phyloP scores from a whole-genome alignment of 2,329 filamentous ascomycete species.

The Pseudogymnoascus sp. region DNA sequence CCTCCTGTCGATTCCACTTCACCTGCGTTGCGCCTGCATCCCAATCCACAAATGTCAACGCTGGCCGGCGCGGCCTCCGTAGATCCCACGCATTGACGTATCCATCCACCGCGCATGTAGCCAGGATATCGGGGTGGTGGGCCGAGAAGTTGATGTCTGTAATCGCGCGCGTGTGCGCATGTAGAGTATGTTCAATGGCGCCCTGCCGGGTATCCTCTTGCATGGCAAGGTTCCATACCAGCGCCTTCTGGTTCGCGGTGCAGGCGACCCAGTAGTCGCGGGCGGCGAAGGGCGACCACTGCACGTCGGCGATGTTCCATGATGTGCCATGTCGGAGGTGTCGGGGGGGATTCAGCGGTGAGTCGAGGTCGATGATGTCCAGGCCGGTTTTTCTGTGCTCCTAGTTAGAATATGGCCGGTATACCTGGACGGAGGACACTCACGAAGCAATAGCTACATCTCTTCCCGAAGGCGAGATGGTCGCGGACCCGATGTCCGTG shows the following conservation, averaged over 20 bases:
- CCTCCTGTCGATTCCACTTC: slow-evolving; percentile 83
- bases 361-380: slow-evolving; percentile 86
- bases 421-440: slow-evolving; percentile 18
- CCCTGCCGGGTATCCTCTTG: slow-evolving; percentile 55
- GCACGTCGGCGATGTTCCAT: slow-evolving; percentile 94
- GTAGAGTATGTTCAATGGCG: slow-evolving; percentile 77
- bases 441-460: slow-evolving; percentile 82
- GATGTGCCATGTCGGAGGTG: slow-evolving; percentile 77
- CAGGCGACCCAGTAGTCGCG: slow-evolving; percentile 91
- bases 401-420: not conserved
- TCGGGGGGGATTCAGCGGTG: slow-evolving; percentile 76
- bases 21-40: slow-evolving; percentile 90
- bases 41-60: slow-evolving; percentile 82
- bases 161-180: slow-evolving; percentile 79
- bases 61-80: slow-evolving; percentile 62
- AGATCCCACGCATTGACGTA: slow-evolving; percentile 92
- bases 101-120: slow-evolving; percentile 86
- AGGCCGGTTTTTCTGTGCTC: slow-evolving; percentile 58
- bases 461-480: slow-evolving; percentile 83
- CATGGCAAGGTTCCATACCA: slow-evolving; percentile 87
- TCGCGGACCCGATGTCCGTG: slow-evolving; percentile 66
- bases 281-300: slow-evolving; percentile 89
- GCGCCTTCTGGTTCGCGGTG: slow-evolving; percentile 86
- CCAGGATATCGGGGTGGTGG: slow-evolving; percentile 79
- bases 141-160: slow-evolving; percentile 96